These are phyloP conservation scores for Batrachochytrium dendrobatidis DNA, from an alignment of 371 early-diverging fungal genomes.

Conservation along the genomic window DNA sequence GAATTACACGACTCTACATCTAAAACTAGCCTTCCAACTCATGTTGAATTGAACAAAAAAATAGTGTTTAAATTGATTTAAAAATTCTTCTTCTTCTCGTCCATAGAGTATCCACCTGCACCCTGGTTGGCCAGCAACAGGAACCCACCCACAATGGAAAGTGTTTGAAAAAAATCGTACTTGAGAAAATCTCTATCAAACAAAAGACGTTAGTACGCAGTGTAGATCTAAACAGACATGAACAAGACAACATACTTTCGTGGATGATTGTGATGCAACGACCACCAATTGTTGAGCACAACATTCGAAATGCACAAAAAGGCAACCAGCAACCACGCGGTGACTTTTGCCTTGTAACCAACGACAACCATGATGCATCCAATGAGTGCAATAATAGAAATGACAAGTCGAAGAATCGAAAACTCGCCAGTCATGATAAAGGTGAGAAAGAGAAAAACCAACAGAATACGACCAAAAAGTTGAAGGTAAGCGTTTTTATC, in stretches of 20 bases:
- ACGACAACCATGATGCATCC: slow-evolving; percentile 92
- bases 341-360: slow-evolving; percentile 94
- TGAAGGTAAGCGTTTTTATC: slow-evolving; percentile 79
- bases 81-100: slow-evolving; percentile 93
- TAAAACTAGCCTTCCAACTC: too few relatives aligned
- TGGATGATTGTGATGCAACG: slow-evolving; percentile 57
- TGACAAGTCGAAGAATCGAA: slow-evolving; percentile 57
- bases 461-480: slow-evolving; percentile 83
- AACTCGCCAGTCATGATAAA: slow-evolving; percentile 82
- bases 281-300: slow-evolving; percentile 95
- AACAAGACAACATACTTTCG: slow-evolving; percentile 4
- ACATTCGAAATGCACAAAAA: slow-evolving; percentile 84
- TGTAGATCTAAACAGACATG: slow-evolving; percentile 2
- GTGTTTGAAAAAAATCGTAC: slow-evolving; percentile 97
- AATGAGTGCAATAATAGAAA: slow-evolving; percentile 67
- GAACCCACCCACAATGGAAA: slow-evolving; percentile 93
- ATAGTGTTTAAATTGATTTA: too few relatives aligned
- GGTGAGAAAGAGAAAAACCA: slow-evolving; percentile 84
- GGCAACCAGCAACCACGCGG: slow-evolving; percentile 84
- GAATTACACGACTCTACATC: too few relatives aligned
- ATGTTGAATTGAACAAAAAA: too few relatives aligned
- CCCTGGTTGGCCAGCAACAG: slow-evolving; percentile 85
- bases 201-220: not conserved
- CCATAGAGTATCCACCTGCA: slow-evolving; percentile 77
- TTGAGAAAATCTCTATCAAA: slow-evolving; percentile 74